phyloP scores from a whole-genome alignment of 2,329 filamentous ascomycete species.

The Triangularia verruculosa region DNA sequence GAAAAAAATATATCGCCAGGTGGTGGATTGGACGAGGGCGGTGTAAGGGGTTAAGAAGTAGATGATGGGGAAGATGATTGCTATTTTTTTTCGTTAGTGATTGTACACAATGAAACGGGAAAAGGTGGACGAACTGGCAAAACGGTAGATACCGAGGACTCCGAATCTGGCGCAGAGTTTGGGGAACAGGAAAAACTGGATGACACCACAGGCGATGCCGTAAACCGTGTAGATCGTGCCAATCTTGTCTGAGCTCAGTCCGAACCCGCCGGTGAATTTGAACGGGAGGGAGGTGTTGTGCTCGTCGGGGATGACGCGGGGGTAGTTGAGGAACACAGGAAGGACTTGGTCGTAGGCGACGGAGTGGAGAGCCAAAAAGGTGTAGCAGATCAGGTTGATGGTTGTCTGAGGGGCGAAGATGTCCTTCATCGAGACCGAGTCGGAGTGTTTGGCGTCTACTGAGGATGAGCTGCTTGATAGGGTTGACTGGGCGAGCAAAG shows the following conservation, averaged over 20 bases:
- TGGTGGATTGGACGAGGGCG: constrained; percentile 53
- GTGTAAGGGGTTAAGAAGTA: constrained; percentile 84
- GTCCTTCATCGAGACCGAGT: constrained; percentile 21
- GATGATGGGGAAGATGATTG: constrained; percentile 66
- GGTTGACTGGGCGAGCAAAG: constrained; percentile 44
- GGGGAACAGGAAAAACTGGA: constrained; percentile 86
- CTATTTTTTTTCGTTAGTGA: constrained; percentile 31
- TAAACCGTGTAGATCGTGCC: constrained; percentile 83
- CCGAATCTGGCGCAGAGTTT: constrained; percentile 69
- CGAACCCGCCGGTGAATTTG: constrained; percentile 80
- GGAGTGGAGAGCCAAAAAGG: constrained; percentile 75
- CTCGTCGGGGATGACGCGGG: constrained; percentile 50
- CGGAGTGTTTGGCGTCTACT: not conserved
- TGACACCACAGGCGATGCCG: constrained; percentile 72
- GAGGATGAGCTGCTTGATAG: constrained; percentile 24
- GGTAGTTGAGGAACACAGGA: constrained; percentile 83
- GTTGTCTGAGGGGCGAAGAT: constrained; percentile 34
- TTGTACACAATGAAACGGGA: not conserved
- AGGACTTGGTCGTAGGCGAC: constrained; percentile 85
- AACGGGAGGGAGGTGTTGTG: constrained; percentile 67
- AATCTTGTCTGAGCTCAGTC: constrained; percentile 68
- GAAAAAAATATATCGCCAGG: constrained; percentile 58
- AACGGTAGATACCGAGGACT: constrained; percentile 68
- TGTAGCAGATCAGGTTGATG: constrained; percentile 64
- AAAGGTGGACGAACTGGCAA: constrained; percentile 50